Percentiles rank a stretch among this genome's conserved stretches.
These are phyloP conservation scores for Pseudocercospora musae DNA, from an alignment of 2,329 filamentous ascomycete species.

Conservation along the genomic window DNA sequence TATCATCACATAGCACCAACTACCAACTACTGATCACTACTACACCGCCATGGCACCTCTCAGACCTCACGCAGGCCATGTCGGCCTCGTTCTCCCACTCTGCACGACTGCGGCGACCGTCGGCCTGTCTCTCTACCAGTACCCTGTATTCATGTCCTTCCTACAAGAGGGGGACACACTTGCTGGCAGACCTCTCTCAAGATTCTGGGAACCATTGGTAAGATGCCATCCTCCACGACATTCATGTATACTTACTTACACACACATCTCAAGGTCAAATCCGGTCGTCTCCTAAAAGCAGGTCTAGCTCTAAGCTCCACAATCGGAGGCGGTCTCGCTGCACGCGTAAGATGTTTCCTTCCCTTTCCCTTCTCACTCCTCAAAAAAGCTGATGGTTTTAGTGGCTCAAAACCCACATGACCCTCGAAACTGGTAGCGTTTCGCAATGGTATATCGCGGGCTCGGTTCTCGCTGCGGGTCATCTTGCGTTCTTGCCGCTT, in stretches of 20 bases:
- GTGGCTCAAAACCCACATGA: slow-evolving; percentile 3
- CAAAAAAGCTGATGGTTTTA: background rate
- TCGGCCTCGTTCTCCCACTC: slow-evolving; percentile 32
- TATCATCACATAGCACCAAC: background rate
- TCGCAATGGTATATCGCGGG: slow-evolving; percentile 31
- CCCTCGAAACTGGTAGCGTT: slow-evolving; percentile 23
- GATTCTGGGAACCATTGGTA: slow-evolving; percentile 27
- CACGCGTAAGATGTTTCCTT: slow-evolving; percentile 2
- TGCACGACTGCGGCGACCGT: slow-evolving; percentile 32
- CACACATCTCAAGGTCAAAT: slow-evolving; percentile 18
- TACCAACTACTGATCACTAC: background rate
- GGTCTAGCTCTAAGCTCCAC: slow-evolving; percentile 20
- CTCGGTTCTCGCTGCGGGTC: slow-evolving; percentile 25
- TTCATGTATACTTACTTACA: background rate
- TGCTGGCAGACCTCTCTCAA: slow-evolving; percentile 27
- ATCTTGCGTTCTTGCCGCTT: slow-evolving; percentile 26
- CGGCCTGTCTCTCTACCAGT: slow-evolving; percentile 31
- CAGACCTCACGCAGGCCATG: slow-evolving; percentile 24
- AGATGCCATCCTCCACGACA: background rate
- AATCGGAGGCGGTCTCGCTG: slow-evolving; percentile 22
- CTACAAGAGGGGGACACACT: slow-evolving; percentile 19
- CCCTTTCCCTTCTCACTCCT: background rate
- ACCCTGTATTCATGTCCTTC: slow-evolving; percentile 29
- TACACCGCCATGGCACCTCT: slow-evolving; percentile 27
- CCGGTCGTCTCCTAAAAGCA: slow-evolving; percentile 22